Percentiles rank a stretch among this genome's conserved stretches.
These are phyloP conservation scores for Cladosporium oxysporum DNA, from an alignment of 2,329 filamentous ascomycete species.

Conservation along the genomic window DNA sequence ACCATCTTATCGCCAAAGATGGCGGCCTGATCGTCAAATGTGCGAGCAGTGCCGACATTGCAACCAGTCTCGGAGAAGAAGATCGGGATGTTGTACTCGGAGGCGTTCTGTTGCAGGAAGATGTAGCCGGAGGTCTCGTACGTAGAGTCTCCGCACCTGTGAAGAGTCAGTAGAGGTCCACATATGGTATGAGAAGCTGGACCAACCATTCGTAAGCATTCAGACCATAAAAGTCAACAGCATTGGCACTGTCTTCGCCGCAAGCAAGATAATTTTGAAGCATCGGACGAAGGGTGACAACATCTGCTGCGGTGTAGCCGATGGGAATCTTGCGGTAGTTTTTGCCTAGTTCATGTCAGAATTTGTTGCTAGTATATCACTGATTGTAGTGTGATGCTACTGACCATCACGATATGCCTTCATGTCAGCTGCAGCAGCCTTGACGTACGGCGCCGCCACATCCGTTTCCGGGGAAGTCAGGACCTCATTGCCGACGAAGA, in stretches of 20 bases:
- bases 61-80: conserved; percentile 91
- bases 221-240: conserved; percentile 79
- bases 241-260: conserved; percentile 66
- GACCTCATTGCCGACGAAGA: conserved; percentile 88
- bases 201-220: conserved; percentile 58
- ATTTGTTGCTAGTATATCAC: too few species aligned
- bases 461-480: conserved; percentile 60
- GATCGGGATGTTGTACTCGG: conserved; percentile 76
- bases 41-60: conserved; percentile 63
- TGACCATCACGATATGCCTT: conserved; percentile 77
- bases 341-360: conserved; percentile 45
- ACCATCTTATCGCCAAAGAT: conserved; percentile 77
- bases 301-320: conserved; percentile 86
- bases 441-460: conserved; percentile 76
- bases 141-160: conserved; percentile 43
- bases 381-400: conserved; percentile 59
- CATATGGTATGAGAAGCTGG: conserved; percentile 24
- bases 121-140: conserved; percentile 70
- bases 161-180: conserved; percentile 35
- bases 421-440: conserved; percentile 77
- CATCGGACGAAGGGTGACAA: conserved; percentile 67
- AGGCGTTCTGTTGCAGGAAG: conserved; percentile 66
- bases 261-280: conserved; percentile 77
- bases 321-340: conserved; percentile 79
- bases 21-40: conserved; percentile 71